Base-by-base conservation (phyloP, 768 basidiomycete species). In the Cystobasidium onofrii region DNA sequence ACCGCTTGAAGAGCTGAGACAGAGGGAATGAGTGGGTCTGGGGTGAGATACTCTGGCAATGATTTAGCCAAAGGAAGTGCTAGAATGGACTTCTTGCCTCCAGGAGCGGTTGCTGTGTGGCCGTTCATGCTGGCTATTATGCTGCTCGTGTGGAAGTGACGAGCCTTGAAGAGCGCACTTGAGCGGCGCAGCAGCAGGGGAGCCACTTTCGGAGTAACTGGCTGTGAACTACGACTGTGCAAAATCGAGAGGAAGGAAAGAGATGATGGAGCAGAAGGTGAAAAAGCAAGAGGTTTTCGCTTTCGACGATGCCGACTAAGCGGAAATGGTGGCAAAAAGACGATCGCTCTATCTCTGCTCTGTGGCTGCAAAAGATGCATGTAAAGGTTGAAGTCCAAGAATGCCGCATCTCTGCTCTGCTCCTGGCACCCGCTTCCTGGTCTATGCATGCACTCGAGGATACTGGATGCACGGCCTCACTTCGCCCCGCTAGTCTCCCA, bases 11-110 rank as follows among this genome's bases (percentile, higher is more conserved):
- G 33, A 17, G 66, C 44, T 20, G n/a, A 4, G 1, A 66, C 66
- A 1, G 74, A 72, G 33, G 71, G 71, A 18, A 71, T 46, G 3
- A 41, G 25, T 20, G 71, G 52, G 61, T 75, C 74, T 10, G 74
- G 57, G 10, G 33, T 72, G 15, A 75, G 44, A 52, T 43, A 75
- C 33, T 70, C 54, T 13, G 74, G 74, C 39, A 75, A 33, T 20
- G 66, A 62, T 1, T 31, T 39, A 9, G 71, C 74, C 61, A 75
- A 44, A n/a, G 74, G 74, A 43, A 75, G 63, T 9, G 27, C 44
- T 17, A 75, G 63, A 23, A 75, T 73, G 43, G 71, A 73, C 36
- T 29, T 29, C 71, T 73, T 73, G 39, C 50, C 34, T 10, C 29
- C 41, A 17, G 33, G 46, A 31, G 33, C 36, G 9, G 61, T n/a